Percentiles rank a stretch among this genome's conserved stretches.
Evolutionary conservation across 2,329 filamentous ascomycete genomes (phyloP).

Genomic region (Fusarium sp.): DNA sequence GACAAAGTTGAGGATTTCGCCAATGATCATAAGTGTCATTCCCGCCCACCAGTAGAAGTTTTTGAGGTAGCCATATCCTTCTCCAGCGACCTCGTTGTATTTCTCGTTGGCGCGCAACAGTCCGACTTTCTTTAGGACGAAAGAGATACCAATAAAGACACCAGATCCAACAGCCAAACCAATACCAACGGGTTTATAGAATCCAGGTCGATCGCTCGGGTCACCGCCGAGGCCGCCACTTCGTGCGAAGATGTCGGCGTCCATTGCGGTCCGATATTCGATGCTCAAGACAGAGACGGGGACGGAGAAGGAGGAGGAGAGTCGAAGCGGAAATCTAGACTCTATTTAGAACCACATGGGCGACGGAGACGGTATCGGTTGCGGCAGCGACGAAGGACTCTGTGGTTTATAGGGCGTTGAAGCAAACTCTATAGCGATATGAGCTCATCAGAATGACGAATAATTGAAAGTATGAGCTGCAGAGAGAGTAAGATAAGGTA

Average conservation of each 20-base stretch:
- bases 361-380: slow-evolving; percentile 25
- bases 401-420: slow-evolving; percentile 15
- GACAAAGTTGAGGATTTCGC: slow-evolving; percentile 96
- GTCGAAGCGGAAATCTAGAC: slow-evolving; percentile 19
- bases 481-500: neutral
- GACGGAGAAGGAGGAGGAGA: neutral
- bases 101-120: slow-evolving; percentile 92
- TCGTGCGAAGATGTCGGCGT: slow-evolving; percentile 35
- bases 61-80: slow-evolving; percentile 97
- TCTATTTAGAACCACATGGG: slow-evolving; percentile 40
- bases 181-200: slow-evolving; percentile 88
- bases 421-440: neutral
- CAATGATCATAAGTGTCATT: slow-evolving; percentile 96
- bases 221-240: slow-evolving; percentile 27
- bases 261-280: slow-evolving; percentile 27
- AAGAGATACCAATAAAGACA: slow-evolving; percentile 91
- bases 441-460: neutral
- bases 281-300: neutral
- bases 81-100: slow-evolving; percentile 93
- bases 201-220: slow-evolving; percentile 51
- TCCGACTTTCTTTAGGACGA: slow-evolving; percentile 94
- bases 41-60: slow-evolving; percentile 95
- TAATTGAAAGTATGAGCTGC: neutral
- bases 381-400: slow-evolving; percentile 33
- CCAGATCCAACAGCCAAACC: slow-evolving; percentile 86